Conservation (phyloP, 1,284 basidiomycete species). For the Earliella scabrosa region DNA sequence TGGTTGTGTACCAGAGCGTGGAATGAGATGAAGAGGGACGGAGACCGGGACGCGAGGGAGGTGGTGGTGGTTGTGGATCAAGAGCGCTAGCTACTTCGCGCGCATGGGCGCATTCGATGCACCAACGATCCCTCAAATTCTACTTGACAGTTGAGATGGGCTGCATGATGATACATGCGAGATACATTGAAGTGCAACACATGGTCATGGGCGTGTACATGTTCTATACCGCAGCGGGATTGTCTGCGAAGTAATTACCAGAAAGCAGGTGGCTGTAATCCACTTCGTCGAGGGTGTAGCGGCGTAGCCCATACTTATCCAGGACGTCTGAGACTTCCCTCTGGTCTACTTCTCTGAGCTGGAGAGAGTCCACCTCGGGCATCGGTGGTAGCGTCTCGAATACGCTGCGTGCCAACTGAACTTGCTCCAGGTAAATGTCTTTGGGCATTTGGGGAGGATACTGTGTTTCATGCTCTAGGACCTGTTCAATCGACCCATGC, state of each 20-base stretch:
- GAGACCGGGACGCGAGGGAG: no score
- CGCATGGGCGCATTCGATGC: no score
- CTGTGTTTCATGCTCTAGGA: conserved; percentile 61
- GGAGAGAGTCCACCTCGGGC: conserved; percentile 45
- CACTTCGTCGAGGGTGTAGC: conserved; percentile 46
- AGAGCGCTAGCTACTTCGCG: no score
- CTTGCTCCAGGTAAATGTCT: conserved; percentile 60
- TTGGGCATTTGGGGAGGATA: conserved; percentile 51
- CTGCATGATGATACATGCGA: no score
- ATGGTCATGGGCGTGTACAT: no score
- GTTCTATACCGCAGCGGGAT: conserved; percentile 42
- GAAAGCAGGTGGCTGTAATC: conserved; percentile 48
- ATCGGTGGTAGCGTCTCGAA: conserved; percentile 68
- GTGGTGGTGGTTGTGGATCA: no score
- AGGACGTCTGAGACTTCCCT: conserved; percentile 48
- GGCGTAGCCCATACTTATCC: conserved; percentile 51
- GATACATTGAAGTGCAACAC: no score
- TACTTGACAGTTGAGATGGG: no score
- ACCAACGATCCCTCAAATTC: no score
- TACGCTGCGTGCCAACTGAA: conserved; percentile 60
- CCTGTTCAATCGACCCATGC: conserved; percentile 74
- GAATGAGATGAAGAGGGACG: no score
- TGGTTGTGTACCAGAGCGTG: no score
- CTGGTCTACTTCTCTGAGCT: conserved; percentile 44
- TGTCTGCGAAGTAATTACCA: conserved; percentile 70